Conservation (phyloP, 768 basidiomycete species). For the Saitozyma podzolica region DNA sequence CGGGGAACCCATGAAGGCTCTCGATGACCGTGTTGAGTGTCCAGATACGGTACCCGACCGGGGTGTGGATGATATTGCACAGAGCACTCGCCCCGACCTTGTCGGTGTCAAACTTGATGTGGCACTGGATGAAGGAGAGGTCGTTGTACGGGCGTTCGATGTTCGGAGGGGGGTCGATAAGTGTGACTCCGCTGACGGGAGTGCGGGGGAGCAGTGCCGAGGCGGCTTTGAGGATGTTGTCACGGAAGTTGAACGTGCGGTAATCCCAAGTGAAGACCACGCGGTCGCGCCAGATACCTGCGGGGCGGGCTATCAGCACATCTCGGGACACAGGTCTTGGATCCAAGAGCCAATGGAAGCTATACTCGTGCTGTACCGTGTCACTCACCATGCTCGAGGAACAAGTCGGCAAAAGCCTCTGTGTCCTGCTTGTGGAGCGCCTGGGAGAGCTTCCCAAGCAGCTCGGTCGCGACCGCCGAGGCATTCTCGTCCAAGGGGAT, state of each 20-base stretch:
- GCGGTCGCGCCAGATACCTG: constrained; percentile 61
- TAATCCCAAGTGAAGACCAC: constrained; percentile 68
- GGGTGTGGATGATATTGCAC: constrained; percentile 60
- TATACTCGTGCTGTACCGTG: too few species aligned
- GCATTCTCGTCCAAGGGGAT: too few species aligned
- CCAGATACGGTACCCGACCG: constrained; percentile 55
- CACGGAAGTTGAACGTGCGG: constrained; percentile 59
- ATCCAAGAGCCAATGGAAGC: too few species aligned
- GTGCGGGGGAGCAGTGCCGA: constrained; percentile 54
- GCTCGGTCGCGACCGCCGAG: too few species aligned
- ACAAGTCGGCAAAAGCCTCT: too few species aligned
- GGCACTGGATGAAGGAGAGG: constrained; percentile 61
- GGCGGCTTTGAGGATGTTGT: constrained; percentile 50
- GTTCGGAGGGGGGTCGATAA: constrained; percentile 20
- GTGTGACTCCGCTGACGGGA: constrained; percentile 12
- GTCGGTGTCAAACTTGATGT: constrained; percentile 61
- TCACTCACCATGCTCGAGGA: too few species aligned
- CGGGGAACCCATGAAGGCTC: too few species aligned
- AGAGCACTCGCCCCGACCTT: constrained; percentile 61
- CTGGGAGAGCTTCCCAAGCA: too few species aligned
- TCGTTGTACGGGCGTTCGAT: constrained; percentile 50
- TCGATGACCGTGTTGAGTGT: too few species aligned
- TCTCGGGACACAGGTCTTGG: too few species aligned
- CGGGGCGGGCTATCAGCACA: too few species aligned
- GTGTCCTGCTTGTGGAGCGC: too few species aligned